A percentile compares a stretch with the other conserved stretches of the same genome.
Evolutionary conservation across 371 early-diverging fungal genomes (phyloP).

Genomic region (Chytridium lagenaria): DNA sequence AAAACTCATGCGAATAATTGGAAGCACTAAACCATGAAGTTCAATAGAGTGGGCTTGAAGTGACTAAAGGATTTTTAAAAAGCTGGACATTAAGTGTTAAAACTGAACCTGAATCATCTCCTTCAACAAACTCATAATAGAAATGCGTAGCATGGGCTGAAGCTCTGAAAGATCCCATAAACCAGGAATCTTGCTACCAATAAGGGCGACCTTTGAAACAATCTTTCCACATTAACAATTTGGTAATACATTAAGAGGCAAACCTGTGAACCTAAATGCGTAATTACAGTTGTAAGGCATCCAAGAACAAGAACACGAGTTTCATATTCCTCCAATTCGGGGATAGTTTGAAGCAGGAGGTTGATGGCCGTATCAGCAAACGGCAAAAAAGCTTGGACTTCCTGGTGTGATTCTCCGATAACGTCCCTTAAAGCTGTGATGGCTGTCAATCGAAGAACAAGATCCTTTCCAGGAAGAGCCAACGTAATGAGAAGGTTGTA

Average conservation of each 20-base stretch:
- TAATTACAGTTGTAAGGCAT: conserved; percentile 76
- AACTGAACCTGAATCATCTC: conserved; percentile 70
- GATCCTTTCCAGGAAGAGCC: conserved; percentile 44
- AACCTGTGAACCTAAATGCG: conserved; percentile 75
- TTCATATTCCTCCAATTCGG: conserved; percentile 77
- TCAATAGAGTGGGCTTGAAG: conserved; percentile 71
- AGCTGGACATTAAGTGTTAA: not conserved
- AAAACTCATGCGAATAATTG: conserved; percentile 58
- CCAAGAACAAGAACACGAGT: conserved; percentile 77
- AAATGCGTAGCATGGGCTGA: conserved; percentile 80
- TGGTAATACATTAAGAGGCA: not conserved
- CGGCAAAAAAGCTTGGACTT: conserved; percentile 70
- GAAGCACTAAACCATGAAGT: conserved; percentile 75
- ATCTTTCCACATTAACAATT: conserved; percentile 55
- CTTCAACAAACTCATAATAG: conserved; percentile 76
- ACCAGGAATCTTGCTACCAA: conserved; percentile 77
- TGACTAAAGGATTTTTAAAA: conserved; percentile 53
- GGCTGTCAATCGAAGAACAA: conserved; percentile 87
- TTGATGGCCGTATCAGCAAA: conserved; percentile 71
- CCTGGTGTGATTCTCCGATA: conserved; percentile 76
- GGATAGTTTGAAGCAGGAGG: conserved; percentile 62
- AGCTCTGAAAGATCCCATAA: conserved; percentile 78
- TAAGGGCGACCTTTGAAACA: conserved; percentile 70
- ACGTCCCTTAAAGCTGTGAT: conserved; percentile 64
- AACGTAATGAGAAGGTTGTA: conserved; percentile 74